A percentile compares a stretch with the other conserved stretches of the same genome.
Conservation (phyloP, 805 yeast genomes). For the Scheffersomyces spartinae region DNA sequence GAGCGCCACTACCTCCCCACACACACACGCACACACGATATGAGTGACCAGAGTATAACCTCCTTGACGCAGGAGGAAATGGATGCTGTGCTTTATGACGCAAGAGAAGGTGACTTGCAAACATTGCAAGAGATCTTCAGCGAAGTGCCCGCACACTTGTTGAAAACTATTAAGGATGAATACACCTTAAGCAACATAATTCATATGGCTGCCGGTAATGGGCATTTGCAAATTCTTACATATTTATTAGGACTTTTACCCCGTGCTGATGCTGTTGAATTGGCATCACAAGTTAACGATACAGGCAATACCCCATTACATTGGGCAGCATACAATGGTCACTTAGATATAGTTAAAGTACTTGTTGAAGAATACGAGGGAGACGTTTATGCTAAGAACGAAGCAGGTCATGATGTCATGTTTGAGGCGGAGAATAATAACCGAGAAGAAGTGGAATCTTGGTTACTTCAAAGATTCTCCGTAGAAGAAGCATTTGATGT, state of each 20-base stretch:
- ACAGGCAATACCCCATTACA: constrained; percentile 92
- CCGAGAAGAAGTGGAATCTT: constrained; percentile 67
- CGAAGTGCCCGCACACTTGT: constrained; percentile 35
- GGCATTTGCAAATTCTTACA: constrained; percentile 59
- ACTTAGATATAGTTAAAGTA: constrained; percentile 53
- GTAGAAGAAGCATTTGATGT: constrained; percentile 45
- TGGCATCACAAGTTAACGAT: constrained; percentile 39
- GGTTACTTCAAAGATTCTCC: constrained; percentile 61
- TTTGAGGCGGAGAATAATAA: constrained; percentile 81
- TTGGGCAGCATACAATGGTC: constrained; percentile 93
- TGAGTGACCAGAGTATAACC: constrained; percentile 6
- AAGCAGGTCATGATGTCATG: constrained; percentile 69
- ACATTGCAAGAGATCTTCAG: constrained; percentile 58
- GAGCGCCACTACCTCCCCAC: not conserved
- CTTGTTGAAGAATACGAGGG: constrained; percentile 67
- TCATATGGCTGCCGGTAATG: constrained; percentile 96
- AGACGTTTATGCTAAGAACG: constrained; percentile 72
- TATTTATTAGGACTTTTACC: constrained; percentile 42
- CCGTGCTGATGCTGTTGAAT: constrained; percentile 14
- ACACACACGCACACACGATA: not conserved
- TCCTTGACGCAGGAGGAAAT: constrained; percentile 58
- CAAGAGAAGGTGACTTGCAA: constrained; percentile 81
- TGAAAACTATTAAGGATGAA: constrained; percentile 46
- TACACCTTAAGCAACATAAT: constrained; percentile 61
- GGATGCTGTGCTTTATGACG: constrained; percentile 72